These are phyloP conservation scores for Telfairia occidentalis DNA, from an alignment of 331 rosid species.

Conservation along the genomic window DNA sequence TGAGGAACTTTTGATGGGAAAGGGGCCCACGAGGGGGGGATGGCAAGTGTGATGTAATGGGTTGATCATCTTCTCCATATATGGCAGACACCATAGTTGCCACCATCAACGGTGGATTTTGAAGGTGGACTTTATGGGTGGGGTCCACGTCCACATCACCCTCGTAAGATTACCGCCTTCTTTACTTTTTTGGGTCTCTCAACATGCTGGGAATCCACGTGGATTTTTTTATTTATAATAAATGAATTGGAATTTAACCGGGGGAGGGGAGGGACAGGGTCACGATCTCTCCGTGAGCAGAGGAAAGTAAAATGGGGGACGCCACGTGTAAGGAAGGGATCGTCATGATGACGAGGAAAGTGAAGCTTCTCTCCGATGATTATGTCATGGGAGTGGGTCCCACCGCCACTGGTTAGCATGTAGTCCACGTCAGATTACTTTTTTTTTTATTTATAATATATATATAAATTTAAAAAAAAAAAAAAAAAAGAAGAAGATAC, in stretches of 20 bases:
- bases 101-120: constrained; percentile 72
- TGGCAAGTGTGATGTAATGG: constrained; percentile 29
- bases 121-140: constrained; percentile 13
- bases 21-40: not conserved
- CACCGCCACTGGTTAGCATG: not conserved
- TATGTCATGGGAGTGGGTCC: constrained; percentile 37
- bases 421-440: constrained; percentile 35
- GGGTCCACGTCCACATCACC: constrained; percentile 33
- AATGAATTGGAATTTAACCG: not conserved
- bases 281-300: constrained; percentile 30
- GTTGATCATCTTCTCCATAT: constrained; percentile 25
- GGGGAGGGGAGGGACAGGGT: not conserved
- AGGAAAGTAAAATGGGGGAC: constrained; percentile 27
- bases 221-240: not conserved
- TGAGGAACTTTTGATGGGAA: not conserved
- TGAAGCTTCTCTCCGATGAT: constrained; percentile 30
- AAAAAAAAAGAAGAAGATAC: no score
- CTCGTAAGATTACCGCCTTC: not conserved
- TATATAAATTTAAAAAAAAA: not conserved
- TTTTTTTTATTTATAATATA: not conserved
- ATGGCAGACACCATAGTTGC: constrained; percentile 71
- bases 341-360: constrained; percentile 55
- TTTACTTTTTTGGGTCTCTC: not conserved
- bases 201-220: constrained; percentile 19
- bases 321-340: constrained; percentile 47